Evolutionary conservation across 2,329 filamentous ascomycete genomes (phyloP), one percentile per base, ranked within the genome.

Genomic region (Biscogniauxia sp.): DNA sequence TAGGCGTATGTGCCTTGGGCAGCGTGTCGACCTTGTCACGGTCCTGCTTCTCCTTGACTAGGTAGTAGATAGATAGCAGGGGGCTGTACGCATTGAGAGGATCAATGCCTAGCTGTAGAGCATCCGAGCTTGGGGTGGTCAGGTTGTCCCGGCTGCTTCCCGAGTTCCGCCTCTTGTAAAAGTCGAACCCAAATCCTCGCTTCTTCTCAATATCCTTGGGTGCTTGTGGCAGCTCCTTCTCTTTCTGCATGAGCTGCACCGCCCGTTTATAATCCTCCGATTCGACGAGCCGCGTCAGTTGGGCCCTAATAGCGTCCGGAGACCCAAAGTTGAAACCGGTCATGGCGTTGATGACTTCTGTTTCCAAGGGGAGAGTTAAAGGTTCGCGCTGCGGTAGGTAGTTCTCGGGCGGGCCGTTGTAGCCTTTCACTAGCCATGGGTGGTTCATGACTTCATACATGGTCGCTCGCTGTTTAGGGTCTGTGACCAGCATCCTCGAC

Each of bases 241-340:
- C 92, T 70, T 84, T 87, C 69, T 87, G 87, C 45, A 87, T 85
- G 13, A 88, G 78, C 58, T 87, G 85, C n/a, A 96, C 82, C 5
- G 92, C 93, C 61, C 88, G 87, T 70, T 96, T 92, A 68, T 99
- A 99, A 50, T 98, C 94, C 6, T 96, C 93, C 0, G 93, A 97
- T 69, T 96, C 91, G 62, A 99, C 85, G n/a, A 93, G 85, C 64
- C 90, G 91, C 9, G 88, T 91, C 51, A 99, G 83, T 72, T 97
- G 92, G 2, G 86, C 80, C 59, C 86, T 88, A 72, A 99, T 97
- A 59, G 86, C 85, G 57, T 97, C 93, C 1, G 92, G 84, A 0
- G 92, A 84, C 0, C 95, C 95, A 78, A 98, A 99, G 75, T 98
- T 96, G 75, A 99, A 99, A 2, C 95, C 95, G 23, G 93, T 96